These are phyloP conservation scores for Teratosphaeria epicoccoides DNA, from an alignment of 2,329 filamentous ascomycete species.

Conservation along the genomic window DNA sequence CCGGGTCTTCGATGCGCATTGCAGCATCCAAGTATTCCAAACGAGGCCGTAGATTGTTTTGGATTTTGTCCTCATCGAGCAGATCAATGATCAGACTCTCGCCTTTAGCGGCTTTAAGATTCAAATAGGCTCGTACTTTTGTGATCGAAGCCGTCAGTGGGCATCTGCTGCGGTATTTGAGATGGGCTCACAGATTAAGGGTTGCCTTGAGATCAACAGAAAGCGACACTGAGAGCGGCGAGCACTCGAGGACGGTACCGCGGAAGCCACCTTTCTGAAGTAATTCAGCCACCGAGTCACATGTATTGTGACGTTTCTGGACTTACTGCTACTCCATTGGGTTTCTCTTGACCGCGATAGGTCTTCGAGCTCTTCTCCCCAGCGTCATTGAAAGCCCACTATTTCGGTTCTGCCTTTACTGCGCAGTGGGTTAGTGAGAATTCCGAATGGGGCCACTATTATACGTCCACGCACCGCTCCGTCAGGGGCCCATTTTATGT, in stretches of 20 bases:
- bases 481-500: not conserved
- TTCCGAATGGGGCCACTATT: not conserved
- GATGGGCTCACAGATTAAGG: not conserved
- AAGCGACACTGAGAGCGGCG: not conserved
- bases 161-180: not conserved
- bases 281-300: not conserved
- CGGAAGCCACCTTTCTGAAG: not conserved
- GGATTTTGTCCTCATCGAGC: not conserved
- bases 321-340: not conserved
- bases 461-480: not conserved
- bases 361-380: not conserved
- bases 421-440: not conserved
- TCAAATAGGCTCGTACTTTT: not conserved
- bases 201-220: not conserved
- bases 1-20: not conserved
- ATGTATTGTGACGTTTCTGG: not conserved
- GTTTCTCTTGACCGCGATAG: not conserved
- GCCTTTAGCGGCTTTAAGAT: not conserved
- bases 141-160: not conserved
- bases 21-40: not conserved
- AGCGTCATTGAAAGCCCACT: not conserved
- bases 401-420: not conserved
- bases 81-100: not conserved
- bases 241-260: not conserved
- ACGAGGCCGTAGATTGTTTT: not conserved